Percentiles rank a stretch among this genome's conserved stretches.
Evolutionary conservation across 768 basidiomycete species (phyloP).

Genomic region (Brasilioporus rufonigricans): DNA sequence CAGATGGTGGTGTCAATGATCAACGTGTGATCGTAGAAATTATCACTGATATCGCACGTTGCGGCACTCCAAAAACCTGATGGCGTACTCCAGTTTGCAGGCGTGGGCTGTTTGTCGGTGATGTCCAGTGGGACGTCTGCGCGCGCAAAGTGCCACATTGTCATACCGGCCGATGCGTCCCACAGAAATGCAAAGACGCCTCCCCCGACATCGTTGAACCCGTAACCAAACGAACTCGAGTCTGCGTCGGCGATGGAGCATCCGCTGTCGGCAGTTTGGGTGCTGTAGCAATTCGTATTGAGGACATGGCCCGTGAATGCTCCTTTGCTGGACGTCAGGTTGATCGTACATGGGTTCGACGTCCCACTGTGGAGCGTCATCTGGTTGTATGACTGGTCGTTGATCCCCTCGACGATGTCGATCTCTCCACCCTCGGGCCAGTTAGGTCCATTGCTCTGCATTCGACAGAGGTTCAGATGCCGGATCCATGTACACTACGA

Average conservation of each 20-base stretch:
- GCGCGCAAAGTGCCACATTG: slow-evolving; percentile 56
- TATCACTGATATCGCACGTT: slow-evolving; percentile 44
- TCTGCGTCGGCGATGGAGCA: slow-evolving; percentile 46
- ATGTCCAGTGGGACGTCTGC: slow-evolving; percentile 50
- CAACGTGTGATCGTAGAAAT: slow-evolving; percentile 51
- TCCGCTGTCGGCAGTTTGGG: slow-evolving; percentile 40
- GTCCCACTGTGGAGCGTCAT: slow-evolving; percentile 61
- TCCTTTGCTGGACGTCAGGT: slow-evolving; percentile 8
- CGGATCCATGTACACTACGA: background rate
- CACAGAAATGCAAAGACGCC: slow-evolving; percentile 62
- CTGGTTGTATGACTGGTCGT: slow-evolving; percentile 55
- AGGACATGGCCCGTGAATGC: slow-evolving; percentile 24
- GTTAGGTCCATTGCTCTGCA: slow-evolving; percentile 44
- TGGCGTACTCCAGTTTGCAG: slow-evolving; percentile 49
- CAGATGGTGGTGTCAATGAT: slow-evolving; percentile 39
- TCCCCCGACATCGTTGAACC: slow-evolving; percentile 36
- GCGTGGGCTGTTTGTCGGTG: slow-evolving; percentile 39
- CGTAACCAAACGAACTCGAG: slow-evolving; percentile 38
- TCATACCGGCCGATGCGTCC: slow-evolving; percentile 45
- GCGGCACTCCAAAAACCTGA: slow-evolving; percentile 49
- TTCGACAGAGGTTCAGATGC: background rate
- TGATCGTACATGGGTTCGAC: slow-evolving; percentile 32
- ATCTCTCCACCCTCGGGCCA: slow-evolving; percentile 63
- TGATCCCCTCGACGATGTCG: slow-evolving; percentile 73
- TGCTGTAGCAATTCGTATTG: slow-evolving; percentile 39